phyloP scores from a whole-genome alignment of 768 basidiomycete species.

The Saitozyma sp. region DNA sequence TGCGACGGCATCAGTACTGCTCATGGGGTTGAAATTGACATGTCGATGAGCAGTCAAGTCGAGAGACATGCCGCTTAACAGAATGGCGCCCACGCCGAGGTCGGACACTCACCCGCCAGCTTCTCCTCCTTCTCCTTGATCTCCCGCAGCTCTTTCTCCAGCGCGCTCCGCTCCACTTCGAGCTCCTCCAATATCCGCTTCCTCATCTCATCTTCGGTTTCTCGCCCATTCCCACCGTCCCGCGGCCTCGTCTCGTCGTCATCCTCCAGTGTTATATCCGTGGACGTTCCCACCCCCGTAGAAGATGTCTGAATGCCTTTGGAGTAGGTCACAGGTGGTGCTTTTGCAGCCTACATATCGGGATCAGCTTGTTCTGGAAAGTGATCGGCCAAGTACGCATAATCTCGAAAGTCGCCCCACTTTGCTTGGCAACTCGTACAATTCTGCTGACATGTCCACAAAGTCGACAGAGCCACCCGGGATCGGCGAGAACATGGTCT shows the following conservation, averaged over 20 bases:
- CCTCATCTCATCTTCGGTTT: constrained; percentile 71
- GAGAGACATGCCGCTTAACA: constrained; percentile 1
- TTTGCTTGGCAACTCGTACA: constrained; percentile 85
- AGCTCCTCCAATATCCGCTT: constrained; percentile 77
- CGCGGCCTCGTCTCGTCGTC: constrained; percentile 61
- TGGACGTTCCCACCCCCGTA: constrained; percentile 24
- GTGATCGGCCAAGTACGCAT: constrained; percentile 10
- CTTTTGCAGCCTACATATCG: constrained; percentile 19
- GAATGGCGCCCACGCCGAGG: not conserved
- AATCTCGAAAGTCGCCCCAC: constrained; percentile 54
- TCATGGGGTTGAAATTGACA: too few relatives aligned
- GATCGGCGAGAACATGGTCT: constrained; percentile 19
- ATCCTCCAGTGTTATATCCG: constrained; percentile 38
- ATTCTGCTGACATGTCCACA: constrained; percentile 84
- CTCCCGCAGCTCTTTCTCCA: constrained; percentile 66
- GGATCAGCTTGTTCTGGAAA: not conserved
- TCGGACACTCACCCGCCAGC: constrained; percentile 27
- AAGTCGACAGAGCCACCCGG: constrained; percentile 63
- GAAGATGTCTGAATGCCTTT: constrained; percentile 50
- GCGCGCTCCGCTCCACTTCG: constrained; percentile 79
- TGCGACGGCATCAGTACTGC: constrained; percentile 42
- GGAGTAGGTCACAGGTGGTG: constrained; percentile 47
- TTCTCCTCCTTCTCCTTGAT: constrained; percentile 39
- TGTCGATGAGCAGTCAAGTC: not conserved
- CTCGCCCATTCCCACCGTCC: constrained; percentile 35